phyloP scores from a whole-genome alignment of 2,329 filamentous ascomycete genomes.

The Cladosporium sphaerospermum region DNA sequence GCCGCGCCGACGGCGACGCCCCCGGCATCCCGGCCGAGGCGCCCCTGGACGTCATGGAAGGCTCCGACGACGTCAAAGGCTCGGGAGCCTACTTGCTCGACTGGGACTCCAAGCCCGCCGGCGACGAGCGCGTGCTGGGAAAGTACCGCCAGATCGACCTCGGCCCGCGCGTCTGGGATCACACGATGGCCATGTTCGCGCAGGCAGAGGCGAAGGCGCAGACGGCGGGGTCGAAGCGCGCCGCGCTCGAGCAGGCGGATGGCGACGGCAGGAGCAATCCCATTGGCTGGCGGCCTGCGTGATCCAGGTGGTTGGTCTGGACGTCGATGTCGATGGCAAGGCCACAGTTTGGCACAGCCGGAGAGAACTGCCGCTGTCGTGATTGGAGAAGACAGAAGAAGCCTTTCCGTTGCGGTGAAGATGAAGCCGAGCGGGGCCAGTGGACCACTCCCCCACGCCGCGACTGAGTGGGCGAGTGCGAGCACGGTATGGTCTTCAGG shows the following conservation, averaged over 20 bases:
- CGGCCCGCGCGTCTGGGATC: constrained; percentile 31
- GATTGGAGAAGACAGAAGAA: too few species aligned
- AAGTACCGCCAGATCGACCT: constrained; percentile 29
- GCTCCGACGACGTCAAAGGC: constrained; percentile 26
- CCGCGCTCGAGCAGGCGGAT: constrained; percentile 22
- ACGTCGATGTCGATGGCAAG: too few species aligned
- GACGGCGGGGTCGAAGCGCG: constrained; percentile 23
- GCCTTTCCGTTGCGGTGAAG: too few species aligned
- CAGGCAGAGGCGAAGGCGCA: constrained; percentile 22
- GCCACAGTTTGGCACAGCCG: too few species aligned
- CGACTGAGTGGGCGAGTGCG: too few species aligned
- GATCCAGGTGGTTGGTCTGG: neutral
- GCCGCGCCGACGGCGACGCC: constrained; percentile 15
- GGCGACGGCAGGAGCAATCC: constrained; percentile 22
- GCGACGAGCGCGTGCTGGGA: constrained; percentile 27
- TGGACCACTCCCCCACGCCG: too few species aligned
- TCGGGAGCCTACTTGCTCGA: constrained; percentile 34
- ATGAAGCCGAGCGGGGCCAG: too few species aligned
- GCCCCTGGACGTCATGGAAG: constrained; percentile 24
- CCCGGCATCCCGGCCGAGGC: constrained; percentile 26
- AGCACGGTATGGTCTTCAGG: too few species aligned
- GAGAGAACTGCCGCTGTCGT: too few species aligned
- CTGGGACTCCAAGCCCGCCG: constrained; percentile 32
- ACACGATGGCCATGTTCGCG: constrained; percentile 31
- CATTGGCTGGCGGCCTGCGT: constrained; percentile 25